Evolutionary conservation across 345 rosid species (phyloP).

Genomic region (Moricandia moricandioides): DNA sequence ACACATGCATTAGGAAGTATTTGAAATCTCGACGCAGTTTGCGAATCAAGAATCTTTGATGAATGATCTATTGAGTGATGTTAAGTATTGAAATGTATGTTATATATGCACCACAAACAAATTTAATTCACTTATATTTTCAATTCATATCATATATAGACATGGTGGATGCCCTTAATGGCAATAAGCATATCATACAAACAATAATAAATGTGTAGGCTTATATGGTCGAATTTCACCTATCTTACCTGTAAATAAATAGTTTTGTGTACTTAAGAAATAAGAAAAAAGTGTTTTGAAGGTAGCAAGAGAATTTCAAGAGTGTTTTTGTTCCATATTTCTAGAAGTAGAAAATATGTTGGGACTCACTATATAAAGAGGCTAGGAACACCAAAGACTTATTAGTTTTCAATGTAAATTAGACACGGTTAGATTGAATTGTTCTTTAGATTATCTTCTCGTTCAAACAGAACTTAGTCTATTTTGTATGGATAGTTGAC

Average conservation of each 20-base stretch:
- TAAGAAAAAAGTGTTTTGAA: neutral
- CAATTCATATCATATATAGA: neutral
- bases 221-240: constrained; percentile 1
- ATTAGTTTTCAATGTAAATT: too few species aligned
- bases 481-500: too few species aligned
- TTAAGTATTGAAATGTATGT: neutral
- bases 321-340: too few species aligned
- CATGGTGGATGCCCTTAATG: neutral
- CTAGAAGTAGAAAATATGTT: too few species aligned
- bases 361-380: too few species aligned
- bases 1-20: neutral
- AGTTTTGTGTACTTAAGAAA: neutral
- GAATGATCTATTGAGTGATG: neutral
- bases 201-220: neutral
- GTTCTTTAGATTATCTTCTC: too few species aligned
- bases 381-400: too few species aligned
- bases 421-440: too few species aligned
- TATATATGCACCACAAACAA: neutral
- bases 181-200: neutral
- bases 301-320: too few species aligned
- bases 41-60: too few species aligned
- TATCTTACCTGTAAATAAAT: constrained; percentile 7
- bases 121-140: neutral
- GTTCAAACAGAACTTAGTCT: too few species aligned
- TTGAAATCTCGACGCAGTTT: too few species aligned